Base-by-base conservation (phyloP, 1,139 yeast genomes). In the Candida buenavistaensis region DNA sequence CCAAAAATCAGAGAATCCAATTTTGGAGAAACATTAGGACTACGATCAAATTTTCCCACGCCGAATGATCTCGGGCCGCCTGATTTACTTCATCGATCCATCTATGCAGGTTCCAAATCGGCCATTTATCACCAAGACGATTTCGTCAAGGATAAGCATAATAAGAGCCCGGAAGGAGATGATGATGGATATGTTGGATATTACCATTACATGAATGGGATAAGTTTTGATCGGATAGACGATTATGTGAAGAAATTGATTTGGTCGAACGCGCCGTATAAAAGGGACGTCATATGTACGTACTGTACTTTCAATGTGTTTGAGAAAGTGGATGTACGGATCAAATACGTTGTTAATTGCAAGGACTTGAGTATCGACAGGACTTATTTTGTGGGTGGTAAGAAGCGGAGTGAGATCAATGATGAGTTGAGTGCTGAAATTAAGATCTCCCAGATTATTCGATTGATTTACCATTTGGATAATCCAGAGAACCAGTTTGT, bases 291-390 rank as follows among this genome's bases (percentile, higher is more conserved):
- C 45, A 59, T 72, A 19, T 71, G 72, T 3, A 72, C 77, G 0
- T 75, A 63, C 43, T 75, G 80, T 44, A 46, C 67, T 6, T 77
- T 71, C 50, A 77, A 77, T 45, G 53, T 72, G 22, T 75, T 77
- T 47, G 54, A 59, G 30, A 68, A 60, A 41, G 65, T 73, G 14
- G 82, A 77, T 47, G 55, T 76, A 36, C 65, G 62, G 50, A 72
- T 60, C 9, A 55, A 62, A 28, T 61, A 50, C 38, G 56, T 65
- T 14, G 47, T 68, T 5, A 52, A 54, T 10, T 52, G 57, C 4
- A 45, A 43, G 11, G 54, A 57, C 21, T 24, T 30, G 4, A 23
- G 15, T 34, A 53, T 65, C 15, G 70, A 64, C 37, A 54, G 47
- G 28, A 46, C 63, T 2, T 64, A 49, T 41, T 67, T 52, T 32